A percentile compares a stretch with the other conserved stretches of the same genome.
Evolutionary conservation across 2,329 filamentous ascomycete genomes (phyloP).

Genomic region (Penicillium sp.): DNA sequence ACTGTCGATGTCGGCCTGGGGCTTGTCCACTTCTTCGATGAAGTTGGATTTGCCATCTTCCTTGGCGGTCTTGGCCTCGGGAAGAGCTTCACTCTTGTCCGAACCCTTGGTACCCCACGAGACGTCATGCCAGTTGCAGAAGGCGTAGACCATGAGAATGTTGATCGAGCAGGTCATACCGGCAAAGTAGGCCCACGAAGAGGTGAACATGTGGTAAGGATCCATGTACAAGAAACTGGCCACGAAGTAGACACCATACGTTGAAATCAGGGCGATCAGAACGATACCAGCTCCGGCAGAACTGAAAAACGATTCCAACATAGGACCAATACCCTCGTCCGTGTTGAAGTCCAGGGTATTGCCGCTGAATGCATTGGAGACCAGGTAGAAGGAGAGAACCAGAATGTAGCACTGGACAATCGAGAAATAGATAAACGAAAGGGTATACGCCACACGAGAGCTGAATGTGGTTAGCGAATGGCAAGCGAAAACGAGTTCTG

Average conservation of each 20-base stretch:
- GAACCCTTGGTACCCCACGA: conserved; percentile 99
- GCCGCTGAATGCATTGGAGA: conserved; percentile 68
- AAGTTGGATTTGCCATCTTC: conserved; percentile 77
- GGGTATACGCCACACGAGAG: conserved; percentile 76
- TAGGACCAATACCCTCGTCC: conserved; percentile 54
- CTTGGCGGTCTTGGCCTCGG: conserved; percentile 79
- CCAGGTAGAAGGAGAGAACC: conserved; percentile 77
- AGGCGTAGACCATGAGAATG: conserved; percentile 96
- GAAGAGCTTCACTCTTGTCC: conserved; percentile 84
- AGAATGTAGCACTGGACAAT: conserved; percentile 84
- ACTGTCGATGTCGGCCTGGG: conserved; percentile 93
- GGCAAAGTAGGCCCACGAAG: conserved; percentile 83
- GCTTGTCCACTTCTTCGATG: conserved; percentile 90
- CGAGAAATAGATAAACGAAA: conserved; percentile 79
- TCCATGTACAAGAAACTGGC: conserved; percentile 97
- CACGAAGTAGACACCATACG: conserved; percentile 90
- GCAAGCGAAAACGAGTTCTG: not conserved
- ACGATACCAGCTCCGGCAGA: conserved; percentile 77
- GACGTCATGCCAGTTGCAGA: conserved; percentile 99
- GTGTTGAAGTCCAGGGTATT: conserved; percentile 55
- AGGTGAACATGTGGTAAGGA: conserved; percentile 99
- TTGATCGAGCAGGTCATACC: conserved; percentile 97
- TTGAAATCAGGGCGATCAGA: conserved; percentile 80
- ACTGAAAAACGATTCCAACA: conserved; percentile 73
- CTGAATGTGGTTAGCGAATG: conserved; percentile 2